Base-by-base conservation (phyloP, 2,329 filamentous ascomycete genomes). In the Alternaria triticina region DNA sequence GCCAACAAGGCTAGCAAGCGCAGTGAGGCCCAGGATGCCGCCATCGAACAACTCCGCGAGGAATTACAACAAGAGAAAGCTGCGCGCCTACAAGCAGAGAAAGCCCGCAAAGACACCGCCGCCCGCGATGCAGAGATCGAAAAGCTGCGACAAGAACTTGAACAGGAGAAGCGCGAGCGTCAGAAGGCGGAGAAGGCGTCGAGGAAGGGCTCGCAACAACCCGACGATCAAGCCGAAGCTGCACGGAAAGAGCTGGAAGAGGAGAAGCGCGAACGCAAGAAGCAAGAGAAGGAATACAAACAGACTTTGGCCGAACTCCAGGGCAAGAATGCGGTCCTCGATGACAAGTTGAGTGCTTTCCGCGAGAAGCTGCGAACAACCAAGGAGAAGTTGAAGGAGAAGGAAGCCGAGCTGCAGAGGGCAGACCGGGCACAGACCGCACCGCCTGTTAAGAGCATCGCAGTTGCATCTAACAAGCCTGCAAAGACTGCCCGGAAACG, bases 301-400 rank as follows among this genome's bases (percentile, higher is more conserved):
- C 86, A 87, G 65, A 86, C 87, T 13, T 77, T 88, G 8, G 82
- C 85, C 4, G 89, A 91, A 65, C 86, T 87, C 50, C 87, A 91
- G 47, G 85, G 85, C 7, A 86, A 89, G 66, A 88, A 86, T 56
- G 85, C 89, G 5, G 84, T 88, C 12, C 83, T 94, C 1, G 90
- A 94, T 67, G 89, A 89, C 66, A 91, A 91, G 67, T 80, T 96
- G 15, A 89, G 88, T 56, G 87, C 88, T 20, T 86, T 92, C 74
- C 89, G 89, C 73, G 85, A 86, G 59, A 94, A 94, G 77, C 81
- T 95, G 20, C 88, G 88, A 56, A 84, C 87, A 10, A 86, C 88
- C 0, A 93, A 93, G 65, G 88, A 91, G 30, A 89, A 93, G 74
- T 85, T 96, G 25, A 93, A 92, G 75, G 87, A 90, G 74, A 84